Percentiles rank a stretch among this genome's conserved stretches.
Conservation (phyloP, 306 rosid genomes). For the Chamaecrista fasciculata region DNA sequence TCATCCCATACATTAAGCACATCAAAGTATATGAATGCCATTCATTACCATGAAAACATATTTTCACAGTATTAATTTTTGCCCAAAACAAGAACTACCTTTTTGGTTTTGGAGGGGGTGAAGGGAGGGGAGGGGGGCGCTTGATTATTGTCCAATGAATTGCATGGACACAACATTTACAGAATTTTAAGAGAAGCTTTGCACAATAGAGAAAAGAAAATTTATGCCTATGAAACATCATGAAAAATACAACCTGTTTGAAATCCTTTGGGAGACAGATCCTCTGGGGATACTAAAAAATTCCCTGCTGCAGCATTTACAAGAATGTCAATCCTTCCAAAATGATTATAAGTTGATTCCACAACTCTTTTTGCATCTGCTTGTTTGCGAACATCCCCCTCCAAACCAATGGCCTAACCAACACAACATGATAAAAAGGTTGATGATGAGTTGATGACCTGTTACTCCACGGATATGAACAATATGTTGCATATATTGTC, state of each 20-base stretch:
- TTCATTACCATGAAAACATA: neutral
- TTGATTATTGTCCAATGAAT: neutral
- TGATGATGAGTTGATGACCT: neutral
- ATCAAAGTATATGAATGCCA: neutral
- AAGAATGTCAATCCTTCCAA: slow-evolving; percentile 82
- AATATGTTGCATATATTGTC: neutral
- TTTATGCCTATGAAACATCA: neutral
- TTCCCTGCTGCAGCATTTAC: slow-evolving; percentile 96
- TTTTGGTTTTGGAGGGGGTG: neutral
- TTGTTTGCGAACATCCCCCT: slow-evolving; percentile 88
- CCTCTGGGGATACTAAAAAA: slow-evolving; percentile 77
- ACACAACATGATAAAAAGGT: neutral
- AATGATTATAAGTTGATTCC: slow-evolving; percentile 67
- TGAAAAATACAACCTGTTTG: slow-evolving; percentile 62
- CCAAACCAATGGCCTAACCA: slow-evolving; percentile 69
- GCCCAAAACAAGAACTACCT: neutral
- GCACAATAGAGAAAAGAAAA: neutral
- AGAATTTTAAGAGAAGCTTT: neutral
- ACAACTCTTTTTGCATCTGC: slow-evolving; percentile 82
- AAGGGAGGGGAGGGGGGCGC: neutral
- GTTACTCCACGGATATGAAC: neutral
- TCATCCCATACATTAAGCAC: neutral
- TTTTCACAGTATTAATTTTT: neutral
- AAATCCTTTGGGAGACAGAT: slow-evolving; percentile 92
- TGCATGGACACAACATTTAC: neutral